Evolutionary conservation across 176 grass and related monocot species (phyloP).

Genomic region (Aegilops speltoides): DNA sequence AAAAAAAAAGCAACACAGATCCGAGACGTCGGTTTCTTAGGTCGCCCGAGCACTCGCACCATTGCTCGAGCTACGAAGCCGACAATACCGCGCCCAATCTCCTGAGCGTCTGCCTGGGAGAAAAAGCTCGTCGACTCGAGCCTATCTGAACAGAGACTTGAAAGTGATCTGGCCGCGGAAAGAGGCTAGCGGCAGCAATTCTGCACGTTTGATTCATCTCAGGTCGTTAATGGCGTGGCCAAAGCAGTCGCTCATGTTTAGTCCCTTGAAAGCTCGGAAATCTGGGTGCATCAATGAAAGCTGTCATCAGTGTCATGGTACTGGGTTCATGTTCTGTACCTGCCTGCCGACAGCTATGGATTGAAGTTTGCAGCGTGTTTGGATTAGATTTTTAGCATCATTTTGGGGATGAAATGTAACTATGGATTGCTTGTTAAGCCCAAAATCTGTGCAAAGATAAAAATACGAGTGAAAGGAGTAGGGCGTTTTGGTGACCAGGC

Average conservation of each 20-base stretch:
- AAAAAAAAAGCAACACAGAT: too few species aligned
- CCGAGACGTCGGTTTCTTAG: too few species aligned
- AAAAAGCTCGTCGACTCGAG: background rate
- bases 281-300: background rate
- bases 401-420: background rate
- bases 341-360: background rate
- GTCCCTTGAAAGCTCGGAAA: background rate
- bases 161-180: constrained; percentile 6
- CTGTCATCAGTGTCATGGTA: background rate
- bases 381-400: background rate
- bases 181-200: background rate
- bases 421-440: background rate
- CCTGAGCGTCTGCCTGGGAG: background rate
- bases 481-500: too few species aligned
- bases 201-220: background rate
- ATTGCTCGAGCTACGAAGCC: background rate
- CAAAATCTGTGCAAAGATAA: too few species aligned
- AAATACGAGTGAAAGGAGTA: too few species aligned
- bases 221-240: background rate
- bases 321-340: background rate
- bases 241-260: constrained; percentile 4
- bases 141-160: constrained; percentile 14
- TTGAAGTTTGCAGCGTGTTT: background rate
- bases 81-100: background rate
- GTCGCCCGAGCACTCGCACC: background rate